A percentile compares a stretch with the other conserved stretches of the same genome.
These are phyloP conservation scores for Hortiboletus campestris DNA, from an alignment of 768 basidiomycete species.

Conservation along the genomic window DNA sequence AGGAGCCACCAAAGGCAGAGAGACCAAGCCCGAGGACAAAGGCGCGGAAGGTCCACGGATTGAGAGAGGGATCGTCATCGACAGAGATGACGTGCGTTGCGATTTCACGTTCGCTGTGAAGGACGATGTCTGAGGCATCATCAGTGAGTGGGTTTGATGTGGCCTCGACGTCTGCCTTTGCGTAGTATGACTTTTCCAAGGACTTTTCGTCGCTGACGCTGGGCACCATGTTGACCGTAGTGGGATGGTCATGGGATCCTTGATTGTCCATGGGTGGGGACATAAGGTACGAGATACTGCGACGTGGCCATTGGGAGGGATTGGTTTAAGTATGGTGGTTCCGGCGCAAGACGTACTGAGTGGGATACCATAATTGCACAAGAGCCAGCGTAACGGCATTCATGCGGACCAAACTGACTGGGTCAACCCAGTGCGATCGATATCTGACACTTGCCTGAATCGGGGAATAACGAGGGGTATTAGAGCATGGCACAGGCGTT, in stretches of 20 bases:
- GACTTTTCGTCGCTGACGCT: conserved; percentile 8
- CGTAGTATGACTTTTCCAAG: conserved; percentile 6
- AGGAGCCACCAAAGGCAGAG: conserved; percentile 49
- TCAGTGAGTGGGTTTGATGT: conserved; percentile 2
- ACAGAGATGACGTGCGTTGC: conserved; percentile 46
- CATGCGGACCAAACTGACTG: not conserved
- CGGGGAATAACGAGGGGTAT: not conserved
- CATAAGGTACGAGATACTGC: not conserved
- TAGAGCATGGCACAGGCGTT: not conserved
- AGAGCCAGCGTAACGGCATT: not conserved
- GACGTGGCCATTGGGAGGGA: not conserved
- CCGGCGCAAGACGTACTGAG: not conserved
- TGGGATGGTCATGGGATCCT: not conserved
- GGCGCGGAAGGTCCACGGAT: conserved; percentile 40
- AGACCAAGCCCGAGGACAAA: conserved; percentile 55
- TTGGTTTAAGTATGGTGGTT: conserved; percentile 1
- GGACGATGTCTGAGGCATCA: conserved; percentile 17
- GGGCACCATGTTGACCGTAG: not conserved
- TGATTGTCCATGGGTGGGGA: conserved; percentile 5
- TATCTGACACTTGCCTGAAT: not conserved
- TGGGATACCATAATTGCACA: not conserved
- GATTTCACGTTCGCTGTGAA: conserved; percentile 46
- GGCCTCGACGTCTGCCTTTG: conserved; percentile 35
- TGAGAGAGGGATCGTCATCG: conserved; percentile 30
- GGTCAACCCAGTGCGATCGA: not conserved